Conservation (phyloP, 805 yeast genomes). For the Candida easanensis region DNA sequence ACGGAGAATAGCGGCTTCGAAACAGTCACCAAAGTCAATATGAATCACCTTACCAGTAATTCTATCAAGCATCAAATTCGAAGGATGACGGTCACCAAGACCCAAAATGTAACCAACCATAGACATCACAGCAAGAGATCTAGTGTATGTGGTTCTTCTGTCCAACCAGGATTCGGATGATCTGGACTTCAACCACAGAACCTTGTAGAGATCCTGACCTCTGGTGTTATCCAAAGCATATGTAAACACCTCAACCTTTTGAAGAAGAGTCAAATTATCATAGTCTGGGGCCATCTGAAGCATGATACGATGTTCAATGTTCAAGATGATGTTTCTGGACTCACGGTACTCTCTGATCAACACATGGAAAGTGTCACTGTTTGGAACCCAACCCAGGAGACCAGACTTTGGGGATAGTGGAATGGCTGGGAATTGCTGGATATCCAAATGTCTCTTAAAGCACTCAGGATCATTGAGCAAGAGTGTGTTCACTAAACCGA, state of each 20-base stretch:
- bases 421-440: slow-evolving; percentile 88
- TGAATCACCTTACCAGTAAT: slow-evolving; percentile 94
- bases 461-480: slow-evolving; percentile 90
- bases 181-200: slow-evolving; percentile 92
- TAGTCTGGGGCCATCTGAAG: slow-evolving; percentile 96
- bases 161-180: slow-evolving; percentile 98
- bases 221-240: slow-evolving; percentile 93
- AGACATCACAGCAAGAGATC: slow-evolving; percentile 97
- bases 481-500: slow-evolving; percentile 91
- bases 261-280: slow-evolving; percentile 82
- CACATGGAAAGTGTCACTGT: slow-evolving; percentile 94
- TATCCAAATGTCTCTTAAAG: slow-evolving; percentile 91
- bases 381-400: slow-evolving; percentile 93
- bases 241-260: slow-evolving; percentile 95
- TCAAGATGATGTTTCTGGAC: slow-evolving; percentile 80
- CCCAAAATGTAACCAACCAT: slow-evolving; percentile 98
- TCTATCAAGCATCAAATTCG: slow-evolving; percentile 92
- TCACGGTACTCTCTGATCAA: slow-evolving; percentile 91
- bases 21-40: slow-evolving; percentile 98
- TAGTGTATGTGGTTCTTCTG: slow-evolving; percentile 91
- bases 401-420: slow-evolving; percentile 98
- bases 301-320: slow-evolving; percentile 94
- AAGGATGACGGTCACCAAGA: slow-evolving; percentile 96
- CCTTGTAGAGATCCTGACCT: slow-evolving; percentile 94
- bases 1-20: slow-evolving; percentile 94